Evolutionary conservation across 73 alveolate genomes (phyloP).

Genomic region (Tetrahymena borealis): DNA sequence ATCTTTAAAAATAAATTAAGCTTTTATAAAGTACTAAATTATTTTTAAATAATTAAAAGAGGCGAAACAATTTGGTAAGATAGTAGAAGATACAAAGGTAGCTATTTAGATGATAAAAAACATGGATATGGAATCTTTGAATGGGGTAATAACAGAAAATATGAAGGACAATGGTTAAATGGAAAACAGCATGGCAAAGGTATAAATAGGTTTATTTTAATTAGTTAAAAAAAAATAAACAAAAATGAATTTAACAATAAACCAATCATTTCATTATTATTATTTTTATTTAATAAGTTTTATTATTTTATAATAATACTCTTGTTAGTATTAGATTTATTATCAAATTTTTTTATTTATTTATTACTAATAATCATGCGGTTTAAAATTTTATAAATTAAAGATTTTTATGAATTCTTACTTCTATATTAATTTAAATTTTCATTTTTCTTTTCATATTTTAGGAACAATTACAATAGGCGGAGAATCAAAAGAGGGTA

Average conservation of each 20-base stretch:
- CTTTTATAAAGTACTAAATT: neutral
- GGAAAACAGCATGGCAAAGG: slow-evolving; percentile 73
- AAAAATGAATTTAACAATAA: no score
- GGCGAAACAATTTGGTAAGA: slow-evolving; percentile 67
- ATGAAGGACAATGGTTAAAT: slow-evolving; percentile 69
- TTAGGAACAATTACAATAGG: slow-evolving; percentile 7
- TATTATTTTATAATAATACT: no score
- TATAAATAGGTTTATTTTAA: no score
- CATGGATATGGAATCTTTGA: slow-evolving; percentile 62
- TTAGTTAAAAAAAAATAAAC: no score
- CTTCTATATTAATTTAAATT: neutral
- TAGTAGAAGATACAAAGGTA: slow-evolving; percentile 57
- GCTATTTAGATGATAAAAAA: slow-evolving; percentile 50
- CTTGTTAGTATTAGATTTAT: no score
- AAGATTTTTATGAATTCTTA: neutral
- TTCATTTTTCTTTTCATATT: neutral
- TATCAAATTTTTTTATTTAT: no score
- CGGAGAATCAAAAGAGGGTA: slow-evolving; percentile 27
- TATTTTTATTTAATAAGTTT: no score
- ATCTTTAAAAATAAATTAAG: neutral
- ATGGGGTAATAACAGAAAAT: slow-evolving; percentile 59
- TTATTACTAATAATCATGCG: no score
- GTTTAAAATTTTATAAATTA: no score
- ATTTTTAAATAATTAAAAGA: slow-evolving; percentile 44
- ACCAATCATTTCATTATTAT: no score